phyloP scores from a whole-genome alignment of 2,329 filamentous ascomycete species.

The Penicillium sp. region DNA sequence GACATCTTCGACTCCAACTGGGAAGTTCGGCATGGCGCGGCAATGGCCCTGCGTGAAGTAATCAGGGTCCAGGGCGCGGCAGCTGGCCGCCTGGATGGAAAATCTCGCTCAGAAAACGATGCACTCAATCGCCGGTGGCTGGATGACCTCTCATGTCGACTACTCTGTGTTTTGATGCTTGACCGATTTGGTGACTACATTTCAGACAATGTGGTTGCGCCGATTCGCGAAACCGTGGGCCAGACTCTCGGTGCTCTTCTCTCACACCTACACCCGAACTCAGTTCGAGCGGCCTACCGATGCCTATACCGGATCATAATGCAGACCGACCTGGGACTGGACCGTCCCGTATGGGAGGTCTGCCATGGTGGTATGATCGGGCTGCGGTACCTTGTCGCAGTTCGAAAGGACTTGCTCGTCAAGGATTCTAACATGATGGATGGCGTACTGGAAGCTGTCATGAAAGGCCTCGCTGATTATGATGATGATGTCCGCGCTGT shows the following conservation, averaged over 20 bases:
- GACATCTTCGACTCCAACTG: conserved; percentile 91
- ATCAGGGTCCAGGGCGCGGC: conserved; percentile 87
- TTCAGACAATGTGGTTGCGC: conserved; percentile 93
- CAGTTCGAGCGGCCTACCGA: conserved; percentile 79
- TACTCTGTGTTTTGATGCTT: conserved; percentile 94
- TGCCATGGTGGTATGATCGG: conserved; percentile 99
- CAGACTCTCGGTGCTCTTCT: conserved; percentile 88
- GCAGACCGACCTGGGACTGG: conserved; percentile 74
- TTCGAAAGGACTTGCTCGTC: conserved; percentile 86
- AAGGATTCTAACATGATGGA: conserved; percentile 84
- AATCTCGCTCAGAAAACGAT: conserved; percentile 71
- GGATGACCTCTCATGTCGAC: conserved; percentile 88
- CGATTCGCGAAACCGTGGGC: conserved; percentile 91
- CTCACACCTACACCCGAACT: conserved; percentile 73
- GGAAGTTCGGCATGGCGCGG: conserved; percentile 94
- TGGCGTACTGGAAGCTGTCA: conserved; percentile 85
- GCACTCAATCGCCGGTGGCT: conserved; percentile 79
- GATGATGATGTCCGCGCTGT: conserved; percentile 97
- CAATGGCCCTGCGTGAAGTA: conserved; percentile 90
- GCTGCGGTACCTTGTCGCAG: conserved; percentile 88
- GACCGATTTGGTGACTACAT: conserved; percentile 98
- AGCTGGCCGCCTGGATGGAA: conserved; percentile 73
- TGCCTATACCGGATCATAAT: conserved; percentile 88
- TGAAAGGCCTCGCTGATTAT: conserved; percentile 85
- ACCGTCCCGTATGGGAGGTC: conserved; percentile 81